Conservation (phyloP, 257 asterid species). For the Paraleonurus japonicus region DNA sequence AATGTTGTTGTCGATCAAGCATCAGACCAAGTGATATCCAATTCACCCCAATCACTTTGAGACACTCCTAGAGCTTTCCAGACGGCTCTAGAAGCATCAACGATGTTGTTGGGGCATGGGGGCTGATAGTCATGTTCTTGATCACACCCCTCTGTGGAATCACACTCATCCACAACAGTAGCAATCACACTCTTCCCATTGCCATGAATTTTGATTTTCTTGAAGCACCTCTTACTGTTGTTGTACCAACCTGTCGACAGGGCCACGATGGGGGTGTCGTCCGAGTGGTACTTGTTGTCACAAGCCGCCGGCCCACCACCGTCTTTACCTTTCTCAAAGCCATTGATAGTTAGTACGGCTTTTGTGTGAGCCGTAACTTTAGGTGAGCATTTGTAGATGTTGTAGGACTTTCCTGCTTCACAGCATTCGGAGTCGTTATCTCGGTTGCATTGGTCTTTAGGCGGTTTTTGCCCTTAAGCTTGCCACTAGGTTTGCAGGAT, state of each 20-base stretch:
- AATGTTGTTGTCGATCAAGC: neutral
- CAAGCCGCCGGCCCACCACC: conserved; percentile 36
- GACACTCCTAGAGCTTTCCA: conserved; percentile 37
- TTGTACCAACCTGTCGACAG: conserved; percentile 41
- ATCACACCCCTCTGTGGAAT: conserved; percentile 12
- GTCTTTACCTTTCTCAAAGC: conserved; percentile 35
- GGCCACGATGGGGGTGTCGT: conserved; percentile 34
- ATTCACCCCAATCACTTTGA: conserved; percentile 7
- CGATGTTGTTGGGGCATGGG: conserved; percentile 39
- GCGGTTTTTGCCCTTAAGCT: conserved; percentile 36
- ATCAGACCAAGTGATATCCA: conserved; percentile 15
- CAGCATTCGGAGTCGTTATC: conserved; percentile 34
- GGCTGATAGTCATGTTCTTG: conserved; percentile 19
- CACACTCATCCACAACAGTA: conserved; percentile 41
- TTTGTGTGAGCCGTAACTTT: conserved; percentile 5
- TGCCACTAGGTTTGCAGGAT: conserved; percentile 38
- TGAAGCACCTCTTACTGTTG: conserved; percentile 27
- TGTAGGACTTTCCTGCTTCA: conserved; percentile 30
- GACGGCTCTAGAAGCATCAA: conserved; percentile 39
- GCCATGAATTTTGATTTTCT: conserved; percentile 21
- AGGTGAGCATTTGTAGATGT: conserved; percentile 38
- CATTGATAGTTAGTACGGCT: conserved; percentile 32
- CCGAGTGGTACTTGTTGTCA: conserved; percentile 33
- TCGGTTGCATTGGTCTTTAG: conserved; percentile 34
- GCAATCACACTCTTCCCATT: conserved; percentile 38